These are phyloP conservation scores for Pythium phragmitis DNA, from an alignment of 352 stramenopile species.

Conservation along the genomic window DNA sequence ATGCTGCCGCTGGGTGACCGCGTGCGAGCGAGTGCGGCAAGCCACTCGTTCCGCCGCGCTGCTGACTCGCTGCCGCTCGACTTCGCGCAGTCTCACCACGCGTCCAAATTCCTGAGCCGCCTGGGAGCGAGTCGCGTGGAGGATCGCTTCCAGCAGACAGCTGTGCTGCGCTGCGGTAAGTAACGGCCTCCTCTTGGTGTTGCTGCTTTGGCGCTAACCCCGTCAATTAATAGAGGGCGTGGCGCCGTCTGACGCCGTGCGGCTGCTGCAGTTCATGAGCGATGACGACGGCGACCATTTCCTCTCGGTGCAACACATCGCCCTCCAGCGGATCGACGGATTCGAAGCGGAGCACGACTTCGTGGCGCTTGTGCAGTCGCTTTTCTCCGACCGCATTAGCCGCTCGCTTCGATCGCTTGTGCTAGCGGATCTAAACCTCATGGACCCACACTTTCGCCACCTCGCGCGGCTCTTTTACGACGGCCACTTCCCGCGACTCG, in stretches of 20 bases:
- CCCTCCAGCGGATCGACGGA: slow-evolving; percentile 28
- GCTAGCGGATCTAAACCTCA: slow-evolving; percentile 37
- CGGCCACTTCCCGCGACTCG: slow-evolving; percentile 39
- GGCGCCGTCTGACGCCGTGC: slow-evolving; percentile 18
- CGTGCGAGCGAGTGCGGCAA: slow-evolving; percentile 12
- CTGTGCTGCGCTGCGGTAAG: slow-evolving; percentile 2
- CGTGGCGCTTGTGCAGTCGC: slow-evolving; percentile 44
- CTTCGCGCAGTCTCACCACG: background rate
- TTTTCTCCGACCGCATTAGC: slow-evolving; percentile 55
- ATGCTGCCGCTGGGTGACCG: slow-evolving; percentile 16
- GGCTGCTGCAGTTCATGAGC: slow-evolving; percentile 37
- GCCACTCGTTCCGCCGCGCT: slow-evolving; percentile 8
- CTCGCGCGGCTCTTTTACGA: slow-evolving; percentile 48
- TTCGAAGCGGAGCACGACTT: slow-evolving; percentile 34
- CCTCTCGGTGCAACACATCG: slow-evolving; percentile 31
- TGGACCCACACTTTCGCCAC: slow-evolving; percentile 47
- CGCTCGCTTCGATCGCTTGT: slow-evolving; percentile 32
- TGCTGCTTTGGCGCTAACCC: no score
- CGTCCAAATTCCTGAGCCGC: slow-evolving; percentile 3
- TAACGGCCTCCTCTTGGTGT: background rate
- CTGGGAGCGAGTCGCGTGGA: background rate
- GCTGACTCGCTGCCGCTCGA: slow-evolving; percentile 17
- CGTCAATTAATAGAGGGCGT: background rate
- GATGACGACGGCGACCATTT: slow-evolving; percentile 44
- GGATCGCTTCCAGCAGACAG: slow-evolving; percentile 9